phyloP scores from a whole-genome alignment of 805 yeast species.

The Ogataea trehaloabstinens region DNA sequence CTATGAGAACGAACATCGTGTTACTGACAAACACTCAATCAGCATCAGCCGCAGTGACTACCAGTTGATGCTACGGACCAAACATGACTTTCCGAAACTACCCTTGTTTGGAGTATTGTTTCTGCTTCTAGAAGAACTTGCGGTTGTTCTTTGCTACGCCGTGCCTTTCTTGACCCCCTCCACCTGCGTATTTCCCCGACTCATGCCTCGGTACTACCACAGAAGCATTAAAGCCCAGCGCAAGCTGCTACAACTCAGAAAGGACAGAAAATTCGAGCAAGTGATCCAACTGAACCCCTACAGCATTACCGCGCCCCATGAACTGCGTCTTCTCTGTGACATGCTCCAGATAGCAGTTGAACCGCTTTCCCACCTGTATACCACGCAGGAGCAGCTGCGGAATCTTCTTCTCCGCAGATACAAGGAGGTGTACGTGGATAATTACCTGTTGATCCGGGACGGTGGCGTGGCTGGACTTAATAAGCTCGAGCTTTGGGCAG shows the following conservation, averaged over 20 bases:
- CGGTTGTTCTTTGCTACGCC: constrained; percentile 49
- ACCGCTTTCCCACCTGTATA: constrained; percentile 39
- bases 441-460: constrained; percentile 40
- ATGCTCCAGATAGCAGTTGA: constrained; percentile 39
- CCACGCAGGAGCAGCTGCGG: constrained; percentile 37
- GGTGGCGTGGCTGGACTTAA: constrained; percentile 49
- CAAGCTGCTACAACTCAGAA: constrained; percentile 17
- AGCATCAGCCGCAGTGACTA: constrained; percentile 40
- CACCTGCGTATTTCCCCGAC: constrained; percentile 55
- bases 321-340: constrained; percentile 34
- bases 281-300: constrained; percentile 46
- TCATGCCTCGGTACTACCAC: constrained; percentile 40
- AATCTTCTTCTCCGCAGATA: constrained; percentile 36
- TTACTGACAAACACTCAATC: constrained; percentile 11
- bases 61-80: constrained; percentile 50
- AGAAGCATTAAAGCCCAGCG: constrained; percentile 21
- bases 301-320: constrained; percentile 36
- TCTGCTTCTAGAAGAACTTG: constrained; percentile 53
- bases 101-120: constrained; percentile 59
- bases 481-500: constrained; percentile 49
- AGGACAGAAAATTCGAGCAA: constrained; percentile 11
- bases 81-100: constrained; percentile 47
- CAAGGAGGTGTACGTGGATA: constrained; percentile 51
- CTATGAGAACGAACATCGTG: constrained; percentile 12
- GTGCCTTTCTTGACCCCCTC: constrained; percentile 60